Conservation (phyloP, 2,329 filamentous ascomycete species). For the Claviceps maximensis region DNA sequence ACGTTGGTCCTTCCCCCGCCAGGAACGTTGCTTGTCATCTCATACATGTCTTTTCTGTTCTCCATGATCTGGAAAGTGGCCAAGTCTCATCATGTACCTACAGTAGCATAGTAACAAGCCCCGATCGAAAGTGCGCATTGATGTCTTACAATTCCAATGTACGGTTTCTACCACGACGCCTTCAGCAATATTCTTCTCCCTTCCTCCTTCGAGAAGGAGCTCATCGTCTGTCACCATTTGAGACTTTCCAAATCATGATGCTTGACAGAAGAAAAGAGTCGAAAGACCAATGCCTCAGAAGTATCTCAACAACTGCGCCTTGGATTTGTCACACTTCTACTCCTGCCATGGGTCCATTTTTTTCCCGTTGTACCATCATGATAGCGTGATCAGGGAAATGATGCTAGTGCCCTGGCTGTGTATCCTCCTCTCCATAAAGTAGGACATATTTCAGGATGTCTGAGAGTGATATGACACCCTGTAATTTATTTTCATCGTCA, state of each 20-base stretch:
- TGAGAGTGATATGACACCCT: conserved; percentile 82
- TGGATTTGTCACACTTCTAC: background rate
- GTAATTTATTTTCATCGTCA: conserved; percentile 74
- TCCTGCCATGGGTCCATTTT: background rate
- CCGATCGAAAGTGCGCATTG: background rate
- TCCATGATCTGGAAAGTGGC: background rate
- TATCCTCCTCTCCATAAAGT: conserved; percentile 58
- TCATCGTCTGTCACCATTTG: conserved; percentile 1
- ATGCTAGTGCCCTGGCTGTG: conserved; percentile 1
- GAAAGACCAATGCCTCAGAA: background rate
- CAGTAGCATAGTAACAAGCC: conserved; percentile 1
- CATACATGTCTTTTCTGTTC: background rate
- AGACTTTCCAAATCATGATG: conserved; percentile 3
- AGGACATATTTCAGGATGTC: conserved; percentile 95
- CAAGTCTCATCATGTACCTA: background rate
- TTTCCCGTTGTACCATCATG: background rate
- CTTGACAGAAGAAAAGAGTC: background rate
- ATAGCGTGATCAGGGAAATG: background rate
- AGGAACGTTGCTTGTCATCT: background rate
- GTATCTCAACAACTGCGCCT: background rate
- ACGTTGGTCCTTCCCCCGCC: background rate
- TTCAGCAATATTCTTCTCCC: background rate
- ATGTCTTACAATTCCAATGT: background rate
- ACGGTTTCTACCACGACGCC: background rate
- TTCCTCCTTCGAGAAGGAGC: background rate